Evolutionary conservation across 139 green algal genomes (phyloP).

Genomic region (Yamagishiella unicocca): DNA sequence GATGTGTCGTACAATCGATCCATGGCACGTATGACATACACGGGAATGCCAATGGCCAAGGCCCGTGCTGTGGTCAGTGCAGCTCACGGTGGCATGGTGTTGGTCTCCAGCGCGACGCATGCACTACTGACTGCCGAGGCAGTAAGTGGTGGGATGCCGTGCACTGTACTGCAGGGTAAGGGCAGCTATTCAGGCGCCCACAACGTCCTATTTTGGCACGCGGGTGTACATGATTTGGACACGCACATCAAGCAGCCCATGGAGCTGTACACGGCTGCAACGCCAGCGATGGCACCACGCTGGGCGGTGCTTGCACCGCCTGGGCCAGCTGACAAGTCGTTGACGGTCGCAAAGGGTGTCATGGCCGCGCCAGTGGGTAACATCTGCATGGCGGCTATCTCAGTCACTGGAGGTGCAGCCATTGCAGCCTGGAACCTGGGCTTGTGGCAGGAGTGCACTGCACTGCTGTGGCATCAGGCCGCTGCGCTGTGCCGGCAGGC

Average conservation of each 20-base stretch:
- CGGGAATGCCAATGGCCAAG: not conserved
- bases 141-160: not conserved
- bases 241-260: not conserved
- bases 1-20: not conserved
- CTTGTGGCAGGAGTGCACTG: not conserved
- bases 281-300: not conserved
- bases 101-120: not conserved
- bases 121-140: not conserved
- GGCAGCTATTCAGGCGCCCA: not conserved
- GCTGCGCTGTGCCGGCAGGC: not conserved
- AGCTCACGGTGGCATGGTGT: not conserved
- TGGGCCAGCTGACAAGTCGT: not conserved
- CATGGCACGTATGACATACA: not conserved
- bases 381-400: not conserved
- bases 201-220: not conserved
- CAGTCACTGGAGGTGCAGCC: not conserved
- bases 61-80: constrained; percentile 11
- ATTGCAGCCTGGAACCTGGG: not conserved
- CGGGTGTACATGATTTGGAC: not conserved
- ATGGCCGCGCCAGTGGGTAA: not conserved
- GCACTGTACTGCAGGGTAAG: not conserved
- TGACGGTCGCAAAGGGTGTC: not conserved
- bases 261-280: not conserved
- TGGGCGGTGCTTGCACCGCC: not conserved
- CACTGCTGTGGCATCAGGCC: not conserved